Percentiles rank a stretch among this genome's conserved stretches.
phyloP scores from a whole-genome alignment of 2,329 filamentous ascomycete genomes.

The Lanzia echinophila region DNA sequence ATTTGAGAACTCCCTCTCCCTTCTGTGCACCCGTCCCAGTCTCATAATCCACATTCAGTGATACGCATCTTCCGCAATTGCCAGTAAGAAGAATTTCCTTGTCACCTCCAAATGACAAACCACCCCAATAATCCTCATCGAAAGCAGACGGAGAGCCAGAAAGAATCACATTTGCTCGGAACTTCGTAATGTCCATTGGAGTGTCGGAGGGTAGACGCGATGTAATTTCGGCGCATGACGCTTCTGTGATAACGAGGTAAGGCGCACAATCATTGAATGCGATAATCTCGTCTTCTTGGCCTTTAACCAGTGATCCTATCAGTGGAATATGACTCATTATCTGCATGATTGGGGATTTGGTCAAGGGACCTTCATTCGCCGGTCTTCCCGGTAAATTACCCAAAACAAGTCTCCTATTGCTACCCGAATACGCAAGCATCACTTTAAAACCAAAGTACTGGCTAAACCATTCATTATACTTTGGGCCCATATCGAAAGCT shows the following conservation, averaged over 20 bases:
- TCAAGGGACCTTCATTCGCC: slow-evolving; percentile 13
- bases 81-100: slow-evolving; percentile 50
- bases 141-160: slow-evolving; percentile 49
- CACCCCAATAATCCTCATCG: slow-evolving; percentile 68
- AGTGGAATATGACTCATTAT: slow-evolving; percentile 18
- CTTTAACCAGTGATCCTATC: slow-evolving; percentile 13
- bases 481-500: slow-evolving; percentile 56
- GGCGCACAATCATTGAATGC: slow-evolving; percentile 71
- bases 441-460: slow-evolving; percentile 56
- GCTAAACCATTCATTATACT: slow-evolving; percentile 61
- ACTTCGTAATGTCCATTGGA: slow-evolving; percentile 58
- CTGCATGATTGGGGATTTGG: slow-evolving; percentile 9
- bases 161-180: slow-evolving; percentile 67
- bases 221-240: slow-evolving; percentile 63
- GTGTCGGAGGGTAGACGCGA: slow-evolving; percentile 43
- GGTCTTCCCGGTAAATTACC: slow-evolving; percentile 35
- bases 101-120: slow-evolving; percentile 40
- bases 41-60: slow-evolving; percentile 64
- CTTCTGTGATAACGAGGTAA: slow-evolving; percentile 63
- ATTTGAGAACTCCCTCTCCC: slow-evolving; percentile 58
- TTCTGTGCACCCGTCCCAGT: slow-evolving; percentile 56
- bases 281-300: slow-evolving; percentile 43
- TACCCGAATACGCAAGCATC: slow-evolving; percentile 58
- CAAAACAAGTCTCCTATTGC: slow-evolving; percentile 51
- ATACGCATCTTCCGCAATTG: slow-evolving; percentile 63